Base-by-base conservation (phyloP, 768 basidiomycete genomes). In the Suillus paluster region DNA sequence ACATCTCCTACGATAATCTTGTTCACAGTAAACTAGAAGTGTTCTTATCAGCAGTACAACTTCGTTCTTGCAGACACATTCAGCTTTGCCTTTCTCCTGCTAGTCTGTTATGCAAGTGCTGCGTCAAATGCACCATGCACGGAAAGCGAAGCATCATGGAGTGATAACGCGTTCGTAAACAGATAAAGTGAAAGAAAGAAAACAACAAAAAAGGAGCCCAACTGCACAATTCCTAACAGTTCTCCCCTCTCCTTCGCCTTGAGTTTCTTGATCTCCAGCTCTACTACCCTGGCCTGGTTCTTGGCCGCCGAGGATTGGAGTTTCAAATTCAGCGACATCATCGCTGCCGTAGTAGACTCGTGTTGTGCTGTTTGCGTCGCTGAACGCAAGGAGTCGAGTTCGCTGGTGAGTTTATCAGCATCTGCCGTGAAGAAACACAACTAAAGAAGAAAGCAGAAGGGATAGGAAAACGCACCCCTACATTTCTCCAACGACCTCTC, bases 311-410 rank as follows among this genome's bases (percentile, higher is more conserved):
- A 85, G 0, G 92, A 92, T 73, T 99, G 97, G 6, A 99, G 83
- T 73, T 94, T 97, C 74, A 97, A 84, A 74, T 98, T 99, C 57
- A 97, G 81, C 50, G 95, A 94, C 83, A 99, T 89, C 81, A 98
- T 90, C 3, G 92, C 91, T 3, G 96, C 96, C 0, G 87, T 86
- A 1, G 91, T 90, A 3, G 92, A 92, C 71, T 95, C 92, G 30
- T 84, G 83, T 67, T 94, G 91, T 1, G 91, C 92, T 0, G 88
- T 90, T 69, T 93, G 91, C 4, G 94, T 94, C 71, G 95, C 90
- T 15, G 89, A 79, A 36, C 95, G 91, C 5, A 99, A 83, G 19
- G 77, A 76, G 55, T 97, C 94, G 56, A 98, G 86, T 67, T 99
- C 96, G 63, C 94, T 97, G 67, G n/a, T 41, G 27, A 11, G 14